Conservation (phyloP, 1,139 yeast genomes). For the Blastobotrys illinoisensis region DNA sequence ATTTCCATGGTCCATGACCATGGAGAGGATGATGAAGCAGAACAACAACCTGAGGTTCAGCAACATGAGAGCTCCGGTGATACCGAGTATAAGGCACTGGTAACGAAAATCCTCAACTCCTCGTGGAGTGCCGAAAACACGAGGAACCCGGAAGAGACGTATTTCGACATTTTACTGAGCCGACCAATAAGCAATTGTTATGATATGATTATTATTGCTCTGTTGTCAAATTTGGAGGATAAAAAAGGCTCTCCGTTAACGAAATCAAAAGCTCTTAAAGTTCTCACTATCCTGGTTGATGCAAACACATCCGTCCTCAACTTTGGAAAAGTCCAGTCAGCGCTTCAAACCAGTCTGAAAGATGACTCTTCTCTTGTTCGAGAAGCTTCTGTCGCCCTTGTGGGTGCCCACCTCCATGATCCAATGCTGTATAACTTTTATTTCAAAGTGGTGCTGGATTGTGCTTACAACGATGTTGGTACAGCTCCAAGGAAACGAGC, state of each 20-base stretch:
- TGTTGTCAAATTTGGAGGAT: constrained; percentile 3
- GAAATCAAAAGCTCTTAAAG: constrained; percentile 9
- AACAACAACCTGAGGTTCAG: neutral
- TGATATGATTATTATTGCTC: constrained; percentile 6
- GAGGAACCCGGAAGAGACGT: neutral
- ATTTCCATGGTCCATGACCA: neutral
- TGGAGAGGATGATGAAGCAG: neutral
- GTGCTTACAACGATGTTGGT: constrained; percentile 7
- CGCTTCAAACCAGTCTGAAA: constrained; percentile 4
- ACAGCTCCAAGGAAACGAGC: constrained; percentile 11
- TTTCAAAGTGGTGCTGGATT: constrained; percentile 8
- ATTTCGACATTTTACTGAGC: neutral
- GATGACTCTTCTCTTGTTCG: constrained; percentile 10
- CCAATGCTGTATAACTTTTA: constrained; percentile 5
- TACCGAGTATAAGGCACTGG: neutral
- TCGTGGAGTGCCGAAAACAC: neutral
- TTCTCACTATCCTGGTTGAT: constrained; percentile 8
- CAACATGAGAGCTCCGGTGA: neutral
- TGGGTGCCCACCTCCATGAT: constrained; percentile 3
- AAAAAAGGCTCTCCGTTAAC: constrained; percentile 2
- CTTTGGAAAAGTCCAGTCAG: constrained; percentile 9
- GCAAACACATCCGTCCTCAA: constrained; percentile 7
- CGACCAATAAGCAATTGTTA: constrained; percentile 8
- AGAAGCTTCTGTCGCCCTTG: constrained; percentile 8
- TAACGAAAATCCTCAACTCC: neutral